Conservation (phyloP, 2,329 filamentous ascomycete species). For the Scleromitrula shiraiana region DNA sequence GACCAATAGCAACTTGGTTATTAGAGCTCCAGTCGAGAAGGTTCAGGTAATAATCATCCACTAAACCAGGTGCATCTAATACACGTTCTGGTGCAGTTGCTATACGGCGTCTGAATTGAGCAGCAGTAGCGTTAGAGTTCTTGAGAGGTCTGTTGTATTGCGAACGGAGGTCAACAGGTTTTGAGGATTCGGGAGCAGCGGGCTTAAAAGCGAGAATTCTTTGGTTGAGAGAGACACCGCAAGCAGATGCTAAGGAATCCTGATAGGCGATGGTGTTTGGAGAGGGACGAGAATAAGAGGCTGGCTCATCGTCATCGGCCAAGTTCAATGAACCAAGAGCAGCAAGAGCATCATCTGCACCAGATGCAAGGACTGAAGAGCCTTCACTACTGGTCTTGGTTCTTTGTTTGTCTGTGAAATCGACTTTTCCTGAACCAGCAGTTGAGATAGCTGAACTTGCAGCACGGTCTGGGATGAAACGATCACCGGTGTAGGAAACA, state of each 20-base stretch:
- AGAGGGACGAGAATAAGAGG: slow-evolving; percentile 67
- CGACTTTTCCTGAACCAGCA: slow-evolving; percentile 74
- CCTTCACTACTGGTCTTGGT: slow-evolving; percentile 65
- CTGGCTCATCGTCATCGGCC: slow-evolving; percentile 58
- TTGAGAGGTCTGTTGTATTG: slow-evolving; percentile 98
- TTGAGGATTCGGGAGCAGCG: slow-evolving; percentile 92
- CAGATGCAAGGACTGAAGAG: slow-evolving; percentile 65
- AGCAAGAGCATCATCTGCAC: slow-evolving; percentile 65
- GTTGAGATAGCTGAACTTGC: slow-evolving; percentile 85
- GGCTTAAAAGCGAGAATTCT: slow-evolving; percentile 98
- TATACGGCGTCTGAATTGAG: slow-evolving; percentile 85
- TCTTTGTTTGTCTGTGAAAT: slow-evolving; percentile 59
- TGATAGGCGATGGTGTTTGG: slow-evolving; percentile 88
- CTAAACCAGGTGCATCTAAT: slow-evolving; percentile 86
- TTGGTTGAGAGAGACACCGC: slow-evolving; percentile 86
- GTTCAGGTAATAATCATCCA: slow-evolving; percentile 99
- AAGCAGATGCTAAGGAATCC: slow-evolving; percentile 81
- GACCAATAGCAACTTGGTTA: slow-evolving; percentile 95
- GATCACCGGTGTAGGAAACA: slow-evolving; percentile 66
- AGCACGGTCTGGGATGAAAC: slow-evolving; percentile 90
- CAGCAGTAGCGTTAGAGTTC: slow-evolving; percentile 61
- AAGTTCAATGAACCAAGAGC: slow-evolving; percentile 75
- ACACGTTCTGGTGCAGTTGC: slow-evolving; percentile 94
- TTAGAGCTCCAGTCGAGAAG: slow-evolving; percentile 95
- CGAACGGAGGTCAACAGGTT: slow-evolving; percentile 92